Evolutionary conservation across 495 filamentous ascomycete species (phyloP).

Genomic region (Neurospora sp.): DNA sequence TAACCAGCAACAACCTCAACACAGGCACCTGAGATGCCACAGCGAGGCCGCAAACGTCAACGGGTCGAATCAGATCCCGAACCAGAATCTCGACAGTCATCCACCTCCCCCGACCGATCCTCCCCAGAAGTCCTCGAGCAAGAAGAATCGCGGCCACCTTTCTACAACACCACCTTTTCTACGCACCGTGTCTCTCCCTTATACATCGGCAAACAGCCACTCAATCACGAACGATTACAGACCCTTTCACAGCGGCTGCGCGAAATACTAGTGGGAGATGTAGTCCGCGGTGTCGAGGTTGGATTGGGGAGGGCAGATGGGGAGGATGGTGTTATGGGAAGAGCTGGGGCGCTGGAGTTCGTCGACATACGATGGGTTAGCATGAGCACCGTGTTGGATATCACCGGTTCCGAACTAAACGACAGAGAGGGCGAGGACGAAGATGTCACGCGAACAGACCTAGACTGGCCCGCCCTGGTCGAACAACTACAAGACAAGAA

Average conservation of each 20-base stretch:
- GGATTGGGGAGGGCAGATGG: slow-evolving; percentile 12
- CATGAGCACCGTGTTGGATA: slow-evolving; percentile 12
- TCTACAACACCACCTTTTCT: slow-evolving; percentile 42
- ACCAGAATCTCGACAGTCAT: neutral
- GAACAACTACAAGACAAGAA: neutral
- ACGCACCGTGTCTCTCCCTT: slow-evolving; percentile 37
- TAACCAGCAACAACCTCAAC: neutral
- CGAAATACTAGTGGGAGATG: slow-evolving; percentile 37
- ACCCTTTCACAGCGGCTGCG: slow-evolving; percentile 28
- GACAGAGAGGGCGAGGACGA: neutral
- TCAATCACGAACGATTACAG: slow-evolving; percentile 19
- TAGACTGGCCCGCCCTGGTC: slow-evolving; percentile 2
- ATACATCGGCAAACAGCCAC: slow-evolving; percentile 21
- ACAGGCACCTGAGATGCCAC: neutral
- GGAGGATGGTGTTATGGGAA: slow-evolving; percentile 19
- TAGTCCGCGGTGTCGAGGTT: slow-evolving; percentile 36
- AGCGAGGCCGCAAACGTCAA: neutral
- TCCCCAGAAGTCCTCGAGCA: neutral
- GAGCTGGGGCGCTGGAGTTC: slow-evolving; percentile 27
- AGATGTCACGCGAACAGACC: neutral
- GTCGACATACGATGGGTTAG: slow-evolving; percentile 26
- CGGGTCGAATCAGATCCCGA: neutral
- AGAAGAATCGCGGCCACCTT: slow-evolving; percentile 8
- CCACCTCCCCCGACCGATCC: neutral
- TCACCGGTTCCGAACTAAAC: neutral